These are phyloP conservation scores for Sechiopsis laciniata DNA, from an alignment of 306 rosid genomes.

Conservation along the genomic window DNA sequence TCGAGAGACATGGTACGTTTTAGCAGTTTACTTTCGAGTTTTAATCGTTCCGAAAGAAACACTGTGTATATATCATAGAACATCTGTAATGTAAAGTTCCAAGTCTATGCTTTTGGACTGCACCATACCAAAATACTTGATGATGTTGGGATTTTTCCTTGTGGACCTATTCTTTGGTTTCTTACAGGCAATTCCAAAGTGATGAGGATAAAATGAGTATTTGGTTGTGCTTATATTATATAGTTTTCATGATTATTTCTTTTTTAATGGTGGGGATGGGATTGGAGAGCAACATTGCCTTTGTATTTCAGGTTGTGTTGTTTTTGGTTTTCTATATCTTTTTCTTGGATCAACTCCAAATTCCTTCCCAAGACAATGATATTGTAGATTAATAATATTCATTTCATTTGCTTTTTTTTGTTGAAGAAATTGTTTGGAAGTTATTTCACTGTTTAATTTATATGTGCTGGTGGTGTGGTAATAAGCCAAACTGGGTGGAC, in stretches of 20 bases:
- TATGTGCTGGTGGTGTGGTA: too few species aligned
- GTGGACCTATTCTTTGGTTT: constrained; percentile 1
- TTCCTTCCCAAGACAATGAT: background rate
- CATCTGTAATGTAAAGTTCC: constrained; percentile 13
- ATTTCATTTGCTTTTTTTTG: background rate
- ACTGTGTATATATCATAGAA: constrained; percentile 18
- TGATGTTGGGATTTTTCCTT: background rate
- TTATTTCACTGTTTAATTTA: too few species aligned
- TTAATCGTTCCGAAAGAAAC: constrained; percentile 10
- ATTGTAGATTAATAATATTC: background rate
- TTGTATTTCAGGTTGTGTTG: constrained; percentile 4
- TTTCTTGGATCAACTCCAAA: constrained; percentile 13
- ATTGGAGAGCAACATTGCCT: constrained; percentile 14
- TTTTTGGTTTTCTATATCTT: background rate
- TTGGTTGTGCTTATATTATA: constrained; percentile 13
- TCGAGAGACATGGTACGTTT: too few species aligned
- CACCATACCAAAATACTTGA: constrained; percentile 14
- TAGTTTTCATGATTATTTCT: background rate
- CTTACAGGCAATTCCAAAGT: background rate
- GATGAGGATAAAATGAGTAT: constrained; percentile 1
- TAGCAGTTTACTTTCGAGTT: background rate
- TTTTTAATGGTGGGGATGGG: constrained; percentile 6
- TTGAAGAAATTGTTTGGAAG: too few species aligned
- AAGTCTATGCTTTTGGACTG: constrained; percentile 15
- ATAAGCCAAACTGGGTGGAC: too few species aligned